Evolutionary conservation across 2,329 filamentous ascomycete genomes (phyloP).

Genomic region (Talaromyces sp.): DNA sequence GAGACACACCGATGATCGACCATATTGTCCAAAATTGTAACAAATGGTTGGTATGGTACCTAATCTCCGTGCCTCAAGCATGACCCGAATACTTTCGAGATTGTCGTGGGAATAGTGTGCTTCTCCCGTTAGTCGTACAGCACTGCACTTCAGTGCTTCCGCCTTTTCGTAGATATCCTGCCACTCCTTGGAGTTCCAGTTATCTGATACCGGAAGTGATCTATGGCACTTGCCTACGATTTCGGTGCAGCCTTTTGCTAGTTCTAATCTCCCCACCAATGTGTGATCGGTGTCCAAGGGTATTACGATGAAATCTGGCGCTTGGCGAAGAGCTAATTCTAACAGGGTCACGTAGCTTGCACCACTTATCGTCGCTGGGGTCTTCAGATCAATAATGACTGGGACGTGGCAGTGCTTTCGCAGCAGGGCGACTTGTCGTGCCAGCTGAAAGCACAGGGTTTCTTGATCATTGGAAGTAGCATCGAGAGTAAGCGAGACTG

Average conservation of each 20-base stretch:
- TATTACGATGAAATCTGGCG: conserved; percentile 5
- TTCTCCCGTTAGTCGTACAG: conserved; percentile 5
- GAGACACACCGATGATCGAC: conserved; percentile 61
- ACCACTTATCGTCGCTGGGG: neutral
- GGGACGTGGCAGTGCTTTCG: conserved; percentile 8
- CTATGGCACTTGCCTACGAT: conserved; percentile 7
- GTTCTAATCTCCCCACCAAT: neutral
- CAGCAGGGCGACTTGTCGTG: conserved; percentile 3
- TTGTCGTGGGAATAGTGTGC: neutral
- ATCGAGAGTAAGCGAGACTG: conserved; percentile 55
- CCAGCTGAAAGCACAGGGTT: neutral
- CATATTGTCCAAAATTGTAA: conserved; percentile 60
- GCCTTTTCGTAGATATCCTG: conserved; percentile 2
- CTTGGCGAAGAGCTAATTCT: conserved; percentile 6
- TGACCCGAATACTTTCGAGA: conserved; percentile 34
- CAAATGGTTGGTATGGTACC: conserved; percentile 52
- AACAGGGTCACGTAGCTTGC: neutral
- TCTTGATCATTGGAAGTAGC: neutral
- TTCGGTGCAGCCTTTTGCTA: conserved; percentile 2
- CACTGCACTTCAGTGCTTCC: neutral
- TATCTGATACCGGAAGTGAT: neutral
- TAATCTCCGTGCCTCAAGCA: conserved; percentile 55
- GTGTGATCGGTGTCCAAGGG: neutral
- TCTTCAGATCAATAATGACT: conserved; percentile 5
- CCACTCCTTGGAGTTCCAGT: conserved; percentile 1